phyloP scores from a whole-genome alignment of 805 yeast species.

The Scheffersomyces amazonensis region DNA sequence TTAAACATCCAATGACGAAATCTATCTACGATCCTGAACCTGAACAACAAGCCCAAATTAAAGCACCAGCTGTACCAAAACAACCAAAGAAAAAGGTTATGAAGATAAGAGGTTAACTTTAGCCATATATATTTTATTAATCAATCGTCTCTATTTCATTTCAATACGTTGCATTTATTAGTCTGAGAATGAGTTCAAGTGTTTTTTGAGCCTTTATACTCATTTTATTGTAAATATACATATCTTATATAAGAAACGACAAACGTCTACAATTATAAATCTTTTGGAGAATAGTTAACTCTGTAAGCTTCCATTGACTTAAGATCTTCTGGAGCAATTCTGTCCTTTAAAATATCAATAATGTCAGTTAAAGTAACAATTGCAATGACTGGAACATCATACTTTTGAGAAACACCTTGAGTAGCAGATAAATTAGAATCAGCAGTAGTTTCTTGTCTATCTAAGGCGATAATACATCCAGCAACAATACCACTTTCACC shows the following conservation, averaged over 20 bases:
- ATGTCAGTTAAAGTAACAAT: slow-evolving; percentile 79
- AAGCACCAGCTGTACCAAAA: slow-evolving; percentile 38
- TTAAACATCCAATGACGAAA: slow-evolving; percentile 83
- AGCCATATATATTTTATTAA: too few species aligned
- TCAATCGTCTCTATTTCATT: too few species aligned
- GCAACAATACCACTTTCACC: slow-evolving; percentile 69
- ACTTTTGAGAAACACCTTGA: slow-evolving; percentile 67
- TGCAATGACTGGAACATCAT: slow-evolving; percentile 77
- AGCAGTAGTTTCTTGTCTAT: slow-evolving; percentile 87
- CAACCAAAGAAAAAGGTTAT: slow-evolving; percentile 55
- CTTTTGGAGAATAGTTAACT: slow-evolving; percentile 44
- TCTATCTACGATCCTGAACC: slow-evolving; percentile 58
- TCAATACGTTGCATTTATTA: too few species aligned
- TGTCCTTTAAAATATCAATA: slow-evolving; percentile 55
- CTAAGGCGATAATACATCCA: slow-evolving; percentile 88
- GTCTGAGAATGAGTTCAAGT: too few species aligned
- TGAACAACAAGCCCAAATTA: slow-evolving; percentile 22
- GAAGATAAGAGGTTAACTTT: slow-evolving; percentile 53
- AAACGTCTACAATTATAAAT: neutral
- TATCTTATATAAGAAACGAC: too few species aligned
- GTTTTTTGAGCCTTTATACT: too few species aligned
- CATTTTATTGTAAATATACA: too few species aligned
- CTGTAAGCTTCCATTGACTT: slow-evolving; percentile 59
- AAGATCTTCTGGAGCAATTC: slow-evolving; percentile 57
- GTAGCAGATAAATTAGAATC: slow-evolving; percentile 71